Conservation (phyloP, 208 protist genomes). For the Leishmania tarentolae region DNA sequence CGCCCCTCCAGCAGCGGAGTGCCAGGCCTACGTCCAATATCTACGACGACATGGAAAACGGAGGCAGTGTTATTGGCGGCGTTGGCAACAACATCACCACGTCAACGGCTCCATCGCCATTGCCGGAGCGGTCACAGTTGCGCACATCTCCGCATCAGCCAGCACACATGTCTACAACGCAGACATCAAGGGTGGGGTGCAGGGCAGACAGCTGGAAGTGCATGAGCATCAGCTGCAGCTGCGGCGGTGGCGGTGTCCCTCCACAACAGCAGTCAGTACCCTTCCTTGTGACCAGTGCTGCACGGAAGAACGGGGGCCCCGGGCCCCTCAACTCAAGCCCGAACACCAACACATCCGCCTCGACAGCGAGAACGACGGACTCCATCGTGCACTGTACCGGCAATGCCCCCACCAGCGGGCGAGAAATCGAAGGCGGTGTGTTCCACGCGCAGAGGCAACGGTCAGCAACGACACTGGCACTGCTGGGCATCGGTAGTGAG, state of each 20-base stretch:
- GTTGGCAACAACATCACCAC: neutral
- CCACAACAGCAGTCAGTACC: neutral
- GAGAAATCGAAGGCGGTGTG: too few relatives aligned
- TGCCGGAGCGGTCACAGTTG: neutral
- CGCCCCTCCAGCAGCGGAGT: conserved; percentile 3
- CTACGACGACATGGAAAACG: neutral
- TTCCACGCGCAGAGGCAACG: too few relatives aligned
- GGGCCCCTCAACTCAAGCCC: too few relatives aligned
- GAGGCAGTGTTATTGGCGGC: neutral
- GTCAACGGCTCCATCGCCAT: neutral
- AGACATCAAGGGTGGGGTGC: neutral
- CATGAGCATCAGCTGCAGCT: neutral
- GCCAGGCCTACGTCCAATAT: neutral
- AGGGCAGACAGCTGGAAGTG: neutral
- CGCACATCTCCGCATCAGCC: neutral
- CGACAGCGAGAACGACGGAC: too few relatives aligned
- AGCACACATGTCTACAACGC: neutral
- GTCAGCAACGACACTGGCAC: too few relatives aligned
- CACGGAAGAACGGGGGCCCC: neutral
- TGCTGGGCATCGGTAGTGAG: too few relatives aligned
- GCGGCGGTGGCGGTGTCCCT: neutral
- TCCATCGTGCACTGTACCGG: too few relatives aligned
- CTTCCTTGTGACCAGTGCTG: neutral
- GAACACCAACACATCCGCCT: too few relatives aligned
- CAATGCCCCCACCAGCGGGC: too few relatives aligned